These are phyloP conservation scores for Fraxinus ornus DNA, from an alignment of 305 asterid genomes.

Conservation along the genomic window DNA sequence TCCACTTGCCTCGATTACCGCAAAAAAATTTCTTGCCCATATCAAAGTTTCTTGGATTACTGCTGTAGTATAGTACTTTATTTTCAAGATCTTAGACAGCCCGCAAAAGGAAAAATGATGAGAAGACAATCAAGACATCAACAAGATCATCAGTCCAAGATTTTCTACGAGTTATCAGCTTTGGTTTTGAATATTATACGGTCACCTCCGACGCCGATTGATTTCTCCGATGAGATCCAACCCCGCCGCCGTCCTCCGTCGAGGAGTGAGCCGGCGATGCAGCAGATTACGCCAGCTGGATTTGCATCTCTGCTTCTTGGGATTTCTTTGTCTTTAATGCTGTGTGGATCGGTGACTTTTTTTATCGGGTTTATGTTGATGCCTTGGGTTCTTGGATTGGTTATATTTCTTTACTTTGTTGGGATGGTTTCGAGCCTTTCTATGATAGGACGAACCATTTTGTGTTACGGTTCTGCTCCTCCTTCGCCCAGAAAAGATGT, in stretches of 20 bases:
- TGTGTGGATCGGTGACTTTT: slow-evolving; percentile 87
- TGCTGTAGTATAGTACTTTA: background rate
- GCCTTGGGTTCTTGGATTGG: slow-evolving; percentile 95
- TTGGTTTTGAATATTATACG: slow-evolving; percentile 55
- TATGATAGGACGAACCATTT: slow-evolving; percentile 71
- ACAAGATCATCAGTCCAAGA: slow-evolving; percentile 58
- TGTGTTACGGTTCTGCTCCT: slow-evolving; percentile 41
- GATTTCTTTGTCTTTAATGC: slow-evolving; percentile 68
- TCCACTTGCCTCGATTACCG: slow-evolving; percentile 49
- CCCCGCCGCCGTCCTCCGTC: slow-evolving; percentile 13
- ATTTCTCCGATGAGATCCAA: slow-evolving; percentile 1
- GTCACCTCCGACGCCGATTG: slow-evolving; percentile 46
- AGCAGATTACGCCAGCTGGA: slow-evolving; percentile 73
- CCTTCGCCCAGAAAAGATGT: slow-evolving; percentile 48
- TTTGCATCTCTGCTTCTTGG: slow-evolving; percentile 78
- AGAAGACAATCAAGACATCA: slow-evolving; percentile 41
- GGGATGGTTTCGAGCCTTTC: slow-evolving; percentile 79
- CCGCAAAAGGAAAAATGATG: slow-evolving; percentile 38
- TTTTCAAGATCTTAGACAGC: background rate
- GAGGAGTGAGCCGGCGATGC: slow-evolving; percentile 38
- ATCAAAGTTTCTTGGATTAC: background rate
- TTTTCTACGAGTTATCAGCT: slow-evolving; percentile 64
- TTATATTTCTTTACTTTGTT: slow-evolving; percentile 58
- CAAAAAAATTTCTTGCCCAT: slow-evolving; percentile 13
- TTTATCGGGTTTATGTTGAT: slow-evolving; percentile 84